A percentile compares a stretch with the other conserved stretches of the same genome.
phyloP scores from a whole-genome alignment of 768 basidiomycete species.

The Kwoniella botswanensis region DNA sequence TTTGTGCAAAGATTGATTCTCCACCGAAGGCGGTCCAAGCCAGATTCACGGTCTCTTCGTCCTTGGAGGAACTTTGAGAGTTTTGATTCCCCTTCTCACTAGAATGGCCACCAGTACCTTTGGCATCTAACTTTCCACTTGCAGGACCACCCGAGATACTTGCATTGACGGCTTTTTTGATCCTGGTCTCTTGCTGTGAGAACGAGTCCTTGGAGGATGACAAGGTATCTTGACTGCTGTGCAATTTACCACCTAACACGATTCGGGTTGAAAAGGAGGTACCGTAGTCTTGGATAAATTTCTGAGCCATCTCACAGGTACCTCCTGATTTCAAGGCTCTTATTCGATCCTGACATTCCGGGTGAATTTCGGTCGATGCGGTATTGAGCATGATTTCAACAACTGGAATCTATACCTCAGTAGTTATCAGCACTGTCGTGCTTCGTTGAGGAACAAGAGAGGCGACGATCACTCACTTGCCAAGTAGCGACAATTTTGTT shows the following conservation, averaged over 20 bases:
- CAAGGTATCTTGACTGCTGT: neutral
- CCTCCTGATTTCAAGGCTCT: neutral
- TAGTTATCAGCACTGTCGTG: neutral
- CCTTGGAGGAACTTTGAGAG: neutral
- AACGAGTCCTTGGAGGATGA: neutral
- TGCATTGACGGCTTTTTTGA: neutral
- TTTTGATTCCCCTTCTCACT: neutral
- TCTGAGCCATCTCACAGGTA: neutral
- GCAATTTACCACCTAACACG: neutral
- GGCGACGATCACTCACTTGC: neutral
- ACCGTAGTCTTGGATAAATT: neutral
- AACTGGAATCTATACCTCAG: neutral
- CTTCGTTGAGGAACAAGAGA: too few relatives aligned
- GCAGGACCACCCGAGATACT: neutral
- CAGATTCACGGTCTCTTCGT: neutral
- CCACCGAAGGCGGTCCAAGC: neutral
- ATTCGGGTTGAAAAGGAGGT: neutral
- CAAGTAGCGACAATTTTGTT: neutral
- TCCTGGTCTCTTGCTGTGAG: neutral
- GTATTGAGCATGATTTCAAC: neutral
- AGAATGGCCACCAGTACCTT: neutral
- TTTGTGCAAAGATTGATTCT: neutral
- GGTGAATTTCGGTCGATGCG: neutral
- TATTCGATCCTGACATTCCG: neutral
- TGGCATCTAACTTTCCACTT: neutral